A percentile compares a stretch with the other conserved stretches of the same genome.
These are phyloP conservation scores for Aspergillus glaucus DNA, from an alignment of 2,329 filamentous ascomycete species.

Conservation along the genomic window DNA sequence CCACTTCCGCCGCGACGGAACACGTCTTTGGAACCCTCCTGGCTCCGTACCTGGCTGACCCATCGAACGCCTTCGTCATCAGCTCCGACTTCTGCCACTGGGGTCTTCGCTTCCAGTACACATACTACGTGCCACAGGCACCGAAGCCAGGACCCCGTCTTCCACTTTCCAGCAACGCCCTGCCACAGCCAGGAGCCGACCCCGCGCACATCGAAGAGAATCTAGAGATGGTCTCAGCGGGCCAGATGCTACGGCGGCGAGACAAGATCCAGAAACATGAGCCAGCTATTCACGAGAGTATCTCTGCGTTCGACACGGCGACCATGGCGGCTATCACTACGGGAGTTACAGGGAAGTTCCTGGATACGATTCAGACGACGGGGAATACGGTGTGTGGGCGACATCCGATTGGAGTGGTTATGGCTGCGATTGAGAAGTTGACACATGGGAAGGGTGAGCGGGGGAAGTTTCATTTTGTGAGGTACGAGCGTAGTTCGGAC, in stretches of 20 bases:
- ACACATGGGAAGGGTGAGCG: constrained; percentile 35
- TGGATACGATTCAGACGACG: constrained; percentile 62
- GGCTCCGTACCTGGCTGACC: constrained; percentile 69
- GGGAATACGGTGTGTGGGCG: constrained; percentile 90
- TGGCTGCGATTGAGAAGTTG: constrained; percentile 75
- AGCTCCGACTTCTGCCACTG: constrained; percentile 98
- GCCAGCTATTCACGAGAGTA: constrained; percentile 72
- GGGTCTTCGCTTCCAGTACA: constrained; percentile 79
- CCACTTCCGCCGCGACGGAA: constrained; percentile 61
- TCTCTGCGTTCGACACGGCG: constrained; percentile 68
- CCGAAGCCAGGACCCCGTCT: constrained; percentile 30
- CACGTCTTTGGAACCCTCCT: constrained; percentile 63
- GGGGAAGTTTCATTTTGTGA: constrained; percentile 67
- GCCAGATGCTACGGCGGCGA: constrained; percentile 22
- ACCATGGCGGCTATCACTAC: constrained; percentile 81
- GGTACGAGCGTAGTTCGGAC: constrained; percentile 80
- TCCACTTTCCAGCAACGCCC: constrained; percentile 36
- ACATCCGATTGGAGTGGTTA: constrained; percentile 87
- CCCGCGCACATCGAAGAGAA: constrained; percentile 19
- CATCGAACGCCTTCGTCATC: constrained; percentile 71
- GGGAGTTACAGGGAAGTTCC: constrained; percentile 65
- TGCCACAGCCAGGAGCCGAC: constrained; percentile 33
- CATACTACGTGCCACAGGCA: constrained; percentile 60
- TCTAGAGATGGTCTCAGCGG: constrained; percentile 23
- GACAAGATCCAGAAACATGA: constrained; percentile 27